These are phyloP conservation scores for Angomonas desouzai DNA, from an alignment of 208 protist genomes.

Conservation along the genomic window DNA sequence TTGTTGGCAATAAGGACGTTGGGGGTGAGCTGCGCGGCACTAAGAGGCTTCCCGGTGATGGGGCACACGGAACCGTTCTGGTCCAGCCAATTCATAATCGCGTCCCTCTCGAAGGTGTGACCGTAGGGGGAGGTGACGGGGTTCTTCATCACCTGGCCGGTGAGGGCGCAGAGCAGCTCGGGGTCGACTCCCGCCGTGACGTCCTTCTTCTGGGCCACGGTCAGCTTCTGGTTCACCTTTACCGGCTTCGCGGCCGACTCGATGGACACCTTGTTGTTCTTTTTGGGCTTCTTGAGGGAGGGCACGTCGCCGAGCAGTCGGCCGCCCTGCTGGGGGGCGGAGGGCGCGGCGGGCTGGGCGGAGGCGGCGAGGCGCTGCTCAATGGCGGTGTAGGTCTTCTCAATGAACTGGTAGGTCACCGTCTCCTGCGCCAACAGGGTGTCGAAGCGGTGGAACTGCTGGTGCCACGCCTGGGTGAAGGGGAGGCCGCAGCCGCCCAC, in stretches of 20 bases:
- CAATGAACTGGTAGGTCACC: conserved; percentile 59
- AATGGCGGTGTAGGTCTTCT: conserved; percentile 45
- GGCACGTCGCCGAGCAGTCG: conserved; percentile 67
- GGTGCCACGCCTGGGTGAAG: conserved; percentile 81
- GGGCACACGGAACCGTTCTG: conserved; percentile 89
- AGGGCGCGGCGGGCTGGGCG: conserved; percentile 12
- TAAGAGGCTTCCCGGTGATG: conserved; percentile 83
- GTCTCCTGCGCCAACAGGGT: conserved; percentile 60
- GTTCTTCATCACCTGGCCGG: conserved; percentile 88
- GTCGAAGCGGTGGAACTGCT: conserved; percentile 67
- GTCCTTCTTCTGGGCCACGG: conserved; percentile 34
- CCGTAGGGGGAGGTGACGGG: conserved; percentile 88
- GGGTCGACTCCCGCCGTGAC: conserved; percentile 53
- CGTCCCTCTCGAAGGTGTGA: conserved; percentile 84
- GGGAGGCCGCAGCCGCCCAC: conserved; percentile 57
- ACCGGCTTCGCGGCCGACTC: conserved; percentile 60
- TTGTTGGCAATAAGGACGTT: conserved; percentile 60
- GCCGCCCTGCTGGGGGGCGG: conserved; percentile 15
- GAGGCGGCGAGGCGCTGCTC: conserved; percentile 32
- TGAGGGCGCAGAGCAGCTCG: conserved; percentile 77
- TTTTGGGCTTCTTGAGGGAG: conserved; percentile 41
- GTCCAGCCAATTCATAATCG: conserved; percentile 79
- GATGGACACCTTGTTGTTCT: conserved; percentile 65
- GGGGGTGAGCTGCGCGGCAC: conserved; percentile 44
- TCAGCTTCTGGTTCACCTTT: conserved; percentile 37